A percentile compares a stretch with the other conserved stretches of the same genome.
Evolutionary conservation across 1,139 yeast genomes (phyloP).

Genomic region (Suhomyces ambrosiae): DNA sequence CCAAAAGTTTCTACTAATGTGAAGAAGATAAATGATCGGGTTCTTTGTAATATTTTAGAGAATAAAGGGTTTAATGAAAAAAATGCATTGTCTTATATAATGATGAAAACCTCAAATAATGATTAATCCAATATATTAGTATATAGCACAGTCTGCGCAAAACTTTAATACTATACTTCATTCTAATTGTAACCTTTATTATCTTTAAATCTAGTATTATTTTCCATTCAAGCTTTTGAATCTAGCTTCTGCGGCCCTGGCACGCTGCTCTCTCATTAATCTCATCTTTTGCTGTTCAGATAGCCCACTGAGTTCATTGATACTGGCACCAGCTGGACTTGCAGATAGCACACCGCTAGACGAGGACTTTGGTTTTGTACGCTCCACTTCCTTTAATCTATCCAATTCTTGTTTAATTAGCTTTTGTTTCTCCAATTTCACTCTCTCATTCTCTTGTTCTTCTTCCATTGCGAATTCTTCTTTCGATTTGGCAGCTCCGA

Average conservation of each 20-base stretch:
- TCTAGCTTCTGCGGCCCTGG: slow-evolving; percentile 95
- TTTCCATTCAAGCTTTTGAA: slow-evolving; percentile 29
- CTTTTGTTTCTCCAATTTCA: slow-evolving; percentile 40
- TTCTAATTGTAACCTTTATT: neutral
- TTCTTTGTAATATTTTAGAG: slow-evolving; percentile 16
- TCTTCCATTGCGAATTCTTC: slow-evolving; percentile 59
- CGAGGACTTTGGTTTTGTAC: slow-evolving; percentile 36
- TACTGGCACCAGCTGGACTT: slow-evolving; percentile 17
- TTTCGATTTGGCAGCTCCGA: slow-evolving; percentile 64
- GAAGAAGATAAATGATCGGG: slow-evolving; percentile 14
- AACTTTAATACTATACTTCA: too few relatives aligned
- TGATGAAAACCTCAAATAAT: slow-evolving; percentile 15
- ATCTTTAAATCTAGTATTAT: neutral
- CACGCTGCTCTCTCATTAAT: slow-evolving; percentile 90
- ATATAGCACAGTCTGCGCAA: too few relatives aligned
- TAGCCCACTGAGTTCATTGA: slow-evolving; percentile 36
- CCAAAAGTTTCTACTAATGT: slow-evolving; percentile 28
- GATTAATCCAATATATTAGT: too few relatives aligned
- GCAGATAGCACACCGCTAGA: slow-evolving; percentile 35
- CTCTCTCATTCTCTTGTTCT: slow-evolving; percentile 32
- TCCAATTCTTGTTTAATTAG: slow-evolving; percentile 45
- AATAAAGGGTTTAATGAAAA: slow-evolving; percentile 15
- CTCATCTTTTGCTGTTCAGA: slow-evolving; percentile 70
- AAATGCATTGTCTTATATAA: slow-evolving; percentile 17
- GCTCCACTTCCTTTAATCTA: slow-evolving; percentile 40